A percentile compares a stretch with the other conserved stretches of the same genome.
Evolutionary conservation across 805 yeast genomes (phyloP).

Genomic region (Sporopachydermia lactativora): DNA sequence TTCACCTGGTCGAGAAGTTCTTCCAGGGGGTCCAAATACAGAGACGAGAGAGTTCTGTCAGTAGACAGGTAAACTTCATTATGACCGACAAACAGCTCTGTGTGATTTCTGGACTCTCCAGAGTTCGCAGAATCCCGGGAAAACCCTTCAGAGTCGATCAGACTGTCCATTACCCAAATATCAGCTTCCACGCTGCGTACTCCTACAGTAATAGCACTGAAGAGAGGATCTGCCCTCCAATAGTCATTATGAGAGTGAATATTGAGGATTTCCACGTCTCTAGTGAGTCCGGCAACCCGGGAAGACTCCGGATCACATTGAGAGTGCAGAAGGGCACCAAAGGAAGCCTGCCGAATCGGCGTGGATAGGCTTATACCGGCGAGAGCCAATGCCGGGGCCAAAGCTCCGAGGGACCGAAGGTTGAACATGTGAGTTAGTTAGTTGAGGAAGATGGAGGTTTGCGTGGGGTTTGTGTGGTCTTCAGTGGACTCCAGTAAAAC

Average conservation of each 20-base stretch:
- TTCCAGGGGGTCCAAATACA: constrained; percentile 42
- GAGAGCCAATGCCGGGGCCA: background rate
- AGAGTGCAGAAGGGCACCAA: no score
- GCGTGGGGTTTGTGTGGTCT: no score
- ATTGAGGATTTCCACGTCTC: constrained; percentile 12
- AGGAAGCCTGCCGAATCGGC: no score
- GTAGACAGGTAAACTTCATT: constrained; percentile 31
- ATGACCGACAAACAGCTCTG: constrained; percentile 62
- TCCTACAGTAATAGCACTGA: constrained; percentile 33
- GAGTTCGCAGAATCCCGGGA: no score
- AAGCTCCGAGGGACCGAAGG: no score
- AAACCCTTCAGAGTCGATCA: constrained; percentile 1
- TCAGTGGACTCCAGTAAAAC: no score
- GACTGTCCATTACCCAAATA: constrained; percentile 27
- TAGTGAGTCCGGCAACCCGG: constrained; percentile 12
- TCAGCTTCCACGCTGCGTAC: constrained; percentile 40
- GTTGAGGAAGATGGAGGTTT: no score
- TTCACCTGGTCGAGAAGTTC: constrained; percentile 36
- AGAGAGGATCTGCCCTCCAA: constrained; percentile 35
- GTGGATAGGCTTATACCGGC: background rate
- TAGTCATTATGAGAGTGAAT: constrained; percentile 47
- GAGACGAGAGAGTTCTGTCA: constrained; percentile 28
- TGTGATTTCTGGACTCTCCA: no score
- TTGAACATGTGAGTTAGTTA: no score
- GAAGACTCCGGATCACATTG: background rate